Evolutionary conservation across 164 flowering plant species (phyloP).

Genomic region (Malania oleifera): DNA sequence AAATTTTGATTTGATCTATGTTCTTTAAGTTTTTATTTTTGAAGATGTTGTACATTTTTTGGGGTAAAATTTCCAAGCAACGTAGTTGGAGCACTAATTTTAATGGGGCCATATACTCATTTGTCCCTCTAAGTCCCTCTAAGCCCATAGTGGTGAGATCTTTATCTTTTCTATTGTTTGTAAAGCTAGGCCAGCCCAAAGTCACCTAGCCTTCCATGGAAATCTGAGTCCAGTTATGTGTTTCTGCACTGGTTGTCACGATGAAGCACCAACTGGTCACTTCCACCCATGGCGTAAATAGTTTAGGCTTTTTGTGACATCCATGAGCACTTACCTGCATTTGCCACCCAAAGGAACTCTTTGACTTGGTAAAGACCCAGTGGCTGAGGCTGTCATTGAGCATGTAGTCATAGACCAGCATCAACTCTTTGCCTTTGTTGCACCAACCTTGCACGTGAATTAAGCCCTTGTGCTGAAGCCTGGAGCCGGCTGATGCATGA

Average conservation of each 20-base stretch:
- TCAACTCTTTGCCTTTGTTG: constrained; percentile 37
- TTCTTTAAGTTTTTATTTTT: too few relatives aligned
- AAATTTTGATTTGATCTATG: too few relatives aligned
- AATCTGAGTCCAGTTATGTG: constrained; percentile 53
- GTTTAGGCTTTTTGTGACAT: constrained; percentile 66
- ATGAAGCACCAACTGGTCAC: constrained; percentile 73
- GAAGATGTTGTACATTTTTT: too few relatives aligned
- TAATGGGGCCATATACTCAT: too few relatives aligned
- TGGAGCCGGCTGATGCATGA: constrained; percentile 63
- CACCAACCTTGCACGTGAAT: constrained; percentile 81
- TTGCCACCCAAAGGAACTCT: constrained; percentile 40
- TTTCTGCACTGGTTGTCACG: constrained; percentile 80
- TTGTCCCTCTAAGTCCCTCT: too few relatives aligned
- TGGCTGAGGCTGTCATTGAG: constrained; percentile 64
- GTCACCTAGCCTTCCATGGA: constrained; percentile 67
- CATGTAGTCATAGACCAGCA: constrained; percentile 75
- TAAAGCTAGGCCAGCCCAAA: constrained; percentile 74
- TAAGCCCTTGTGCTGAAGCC: constrained; percentile 59
- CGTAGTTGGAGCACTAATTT: too few relatives aligned
- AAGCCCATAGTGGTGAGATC: too few relatives aligned
- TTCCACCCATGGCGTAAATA: constrained; percentile 77
- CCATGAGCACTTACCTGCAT: constrained; percentile 43
- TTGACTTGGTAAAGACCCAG: constrained; percentile 53
- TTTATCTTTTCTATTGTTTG: too few relatives aligned
- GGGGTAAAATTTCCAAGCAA: too few relatives aligned